Conservation (phyloP, 2,329 filamentous ascomycete species). For the Aspergillus texensis region DNA sequence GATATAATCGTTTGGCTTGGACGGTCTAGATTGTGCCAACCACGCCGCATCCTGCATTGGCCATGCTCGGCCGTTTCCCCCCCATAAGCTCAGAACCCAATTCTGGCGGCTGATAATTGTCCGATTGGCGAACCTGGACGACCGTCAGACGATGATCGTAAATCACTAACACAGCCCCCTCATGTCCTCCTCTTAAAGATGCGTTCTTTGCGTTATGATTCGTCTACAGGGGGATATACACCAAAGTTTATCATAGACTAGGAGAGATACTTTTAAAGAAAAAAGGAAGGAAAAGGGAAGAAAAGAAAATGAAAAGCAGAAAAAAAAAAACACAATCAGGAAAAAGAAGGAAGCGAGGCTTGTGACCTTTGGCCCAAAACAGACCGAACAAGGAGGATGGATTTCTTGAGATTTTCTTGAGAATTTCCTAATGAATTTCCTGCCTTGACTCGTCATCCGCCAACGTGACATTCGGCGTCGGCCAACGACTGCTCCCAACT, state of each 20-base stretch:
- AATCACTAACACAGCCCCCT: neutral
- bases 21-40: neutral
- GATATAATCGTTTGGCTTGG: neutral
- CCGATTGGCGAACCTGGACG: neutral
- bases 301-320: neutral
- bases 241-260: neutral
- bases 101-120: neutral
- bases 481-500: neutral
- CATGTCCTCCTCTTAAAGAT: neutral
- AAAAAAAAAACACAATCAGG: neutral
- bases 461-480: neutral
- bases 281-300: neutral
- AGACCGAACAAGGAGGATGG: neutral
- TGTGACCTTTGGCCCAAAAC: neutral
- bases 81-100: neutral
- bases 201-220: neutral
- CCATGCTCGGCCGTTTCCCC: neutral
- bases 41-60: neutral
- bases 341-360: neutral
- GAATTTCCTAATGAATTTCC: neutral
- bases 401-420: too few relatives aligned
- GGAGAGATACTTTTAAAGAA: neutral
- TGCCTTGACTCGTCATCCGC: neutral
- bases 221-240: neutral
- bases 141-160: neutral